phyloP scores from a whole-genome alignment of 768 basidiomycete species.

The Neoboletus magnificus region DNA sequence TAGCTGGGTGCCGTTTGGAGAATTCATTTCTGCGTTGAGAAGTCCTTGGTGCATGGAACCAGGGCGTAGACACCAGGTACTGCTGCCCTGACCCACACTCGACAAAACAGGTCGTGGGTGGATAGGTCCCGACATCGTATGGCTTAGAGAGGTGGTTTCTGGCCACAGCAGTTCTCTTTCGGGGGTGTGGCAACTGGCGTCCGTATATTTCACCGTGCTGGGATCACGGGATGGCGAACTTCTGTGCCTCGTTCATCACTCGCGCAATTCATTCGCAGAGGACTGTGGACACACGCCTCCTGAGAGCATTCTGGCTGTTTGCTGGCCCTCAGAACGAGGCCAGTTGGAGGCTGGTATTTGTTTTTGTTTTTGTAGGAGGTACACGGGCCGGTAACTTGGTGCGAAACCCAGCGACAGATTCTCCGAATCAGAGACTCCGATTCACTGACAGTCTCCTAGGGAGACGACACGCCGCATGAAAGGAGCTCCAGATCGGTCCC shows the following conservation, averaged over 20 bases:
- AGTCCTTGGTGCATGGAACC: neutral
- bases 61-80: neutral
- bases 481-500: neutral
- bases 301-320: neutral
- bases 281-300: slow-evolving; percentile 10
- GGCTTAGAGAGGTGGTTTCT: slow-evolving; percentile 6
- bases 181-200: slow-evolving; percentile 7
- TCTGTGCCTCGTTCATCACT: slow-evolving; percentile 23
- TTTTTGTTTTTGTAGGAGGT: slow-evolving; percentile 16
- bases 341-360: slow-evolving; percentile 13
- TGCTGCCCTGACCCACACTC: slow-evolving; percentile 4
- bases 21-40: slow-evolving; percentile 1
- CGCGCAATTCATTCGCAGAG: slow-evolving; percentile 12
- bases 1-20: neutral
- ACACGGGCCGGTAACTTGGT: neutral
- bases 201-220: slow-evolving; percentile 9
- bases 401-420: slow-evolving; percentile 22
- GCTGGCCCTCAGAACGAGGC: neutral
- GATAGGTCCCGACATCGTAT: slow-evolving; percentile 2
- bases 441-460: slow-evolving; percentile 6
- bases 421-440: too few relatives aligned
- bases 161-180: slow-evolving; percentile 7
- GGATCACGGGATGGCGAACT: slow-evolving; percentile 15
- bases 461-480: slow-evolving; percentile 1
- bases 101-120: slow-evolving; percentile 3